phyloP scores from a whole-genome alignment of 2,329 filamentous ascomycete genomes.

The Fusarium armeniacum region DNA sequence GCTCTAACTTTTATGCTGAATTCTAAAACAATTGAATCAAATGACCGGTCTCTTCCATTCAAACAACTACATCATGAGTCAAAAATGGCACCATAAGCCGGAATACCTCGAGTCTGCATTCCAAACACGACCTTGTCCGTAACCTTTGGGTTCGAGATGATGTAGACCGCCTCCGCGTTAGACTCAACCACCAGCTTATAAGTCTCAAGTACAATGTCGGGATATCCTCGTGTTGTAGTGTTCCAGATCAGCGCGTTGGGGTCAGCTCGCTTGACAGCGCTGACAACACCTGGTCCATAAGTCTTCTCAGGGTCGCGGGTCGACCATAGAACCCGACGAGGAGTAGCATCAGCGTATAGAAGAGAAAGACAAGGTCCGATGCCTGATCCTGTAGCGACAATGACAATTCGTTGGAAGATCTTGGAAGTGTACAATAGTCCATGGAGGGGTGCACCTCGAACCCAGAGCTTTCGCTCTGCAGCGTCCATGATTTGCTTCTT shows the following conservation, averaged over 20 bases:
- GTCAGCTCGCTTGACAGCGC: slow-evolving; percentile 17
- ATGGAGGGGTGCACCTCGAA: slow-evolving; percentile 23
- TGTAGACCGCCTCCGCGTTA: slow-evolving; percentile 21
- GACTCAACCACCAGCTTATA: slow-evolving; percentile 28
- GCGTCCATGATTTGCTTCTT: slow-evolving; percentile 29
- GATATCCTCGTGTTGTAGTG: slow-evolving; percentile 23
- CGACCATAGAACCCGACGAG: slow-evolving; percentile 20
- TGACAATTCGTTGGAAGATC: slow-evolving; percentile 13
- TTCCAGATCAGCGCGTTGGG: slow-evolving; percentile 27
- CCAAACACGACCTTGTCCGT: slow-evolving; percentile 27
- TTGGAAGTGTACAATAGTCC: slow-evolving; percentile 17
- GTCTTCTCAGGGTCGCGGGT: slow-evolving; percentile 26
- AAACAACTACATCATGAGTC: not conserved
- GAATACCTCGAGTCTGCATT: slow-evolving; percentile 9
- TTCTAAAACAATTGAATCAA: no score
- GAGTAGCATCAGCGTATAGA: slow-evolving; percentile 16
- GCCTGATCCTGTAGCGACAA: slow-evolving; percentile 20
- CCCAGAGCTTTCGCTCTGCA: slow-evolving; percentile 18
- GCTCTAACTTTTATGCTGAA: not conserved
- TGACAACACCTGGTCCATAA: slow-evolving; percentile 9
- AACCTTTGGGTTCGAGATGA: slow-evolving; percentile 26
- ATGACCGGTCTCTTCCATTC: not conserved
- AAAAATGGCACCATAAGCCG: slow-evolving; percentile 22
- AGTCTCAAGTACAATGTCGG: slow-evolving; percentile 20
- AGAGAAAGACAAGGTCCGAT: slow-evolving; percentile 22